phyloP scores from a whole-genome alignment of 208 protist genomes.

The Naegleria fowleri region DNA sequence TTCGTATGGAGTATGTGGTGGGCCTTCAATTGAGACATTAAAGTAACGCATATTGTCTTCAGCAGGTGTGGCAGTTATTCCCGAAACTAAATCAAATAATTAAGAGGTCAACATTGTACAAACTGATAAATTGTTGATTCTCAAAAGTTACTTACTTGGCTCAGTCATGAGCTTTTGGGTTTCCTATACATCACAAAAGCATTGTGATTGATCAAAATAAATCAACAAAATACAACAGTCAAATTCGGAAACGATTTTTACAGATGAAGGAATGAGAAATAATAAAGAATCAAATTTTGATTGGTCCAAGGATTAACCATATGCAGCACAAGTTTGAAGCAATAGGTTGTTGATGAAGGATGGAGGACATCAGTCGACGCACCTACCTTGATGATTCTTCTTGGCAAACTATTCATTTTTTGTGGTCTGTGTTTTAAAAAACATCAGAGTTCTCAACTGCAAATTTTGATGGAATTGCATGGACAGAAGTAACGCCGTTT shows the following conservation, averaged over 20 bases:
- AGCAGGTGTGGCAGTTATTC: constrained; percentile 51
- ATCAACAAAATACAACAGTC: background rate
- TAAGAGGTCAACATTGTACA: background rate
- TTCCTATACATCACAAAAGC: constrained; percentile 29
- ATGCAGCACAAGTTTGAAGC: no score
- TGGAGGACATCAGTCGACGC: no score
- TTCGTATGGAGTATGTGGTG: constrained; percentile 58
- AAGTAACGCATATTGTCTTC: constrained; percentile 72
- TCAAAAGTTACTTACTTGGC: constrained; percentile 20
- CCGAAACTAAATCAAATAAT: constrained; percentile 35
- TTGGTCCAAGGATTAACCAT: background rate
- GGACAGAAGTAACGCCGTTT: no score
- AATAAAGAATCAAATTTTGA: no score
- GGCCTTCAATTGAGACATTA: constrained; percentile 67
- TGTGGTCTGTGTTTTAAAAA: no score
- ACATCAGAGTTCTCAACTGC: no score
- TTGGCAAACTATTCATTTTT: background rate
- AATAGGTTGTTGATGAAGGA: background rate
- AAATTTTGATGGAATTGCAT: no score
- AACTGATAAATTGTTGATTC: background rate
- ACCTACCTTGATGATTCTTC: constrained; percentile 15
- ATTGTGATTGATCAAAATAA: background rate
- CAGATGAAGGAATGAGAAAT: no score
- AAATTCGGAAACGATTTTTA: background rate
- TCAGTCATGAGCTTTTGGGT: constrained; percentile 36